Evolutionary conservation across 2,329 filamentous ascomycete species (phyloP).

Genomic region (Aspergillus transmontanensis): DNA sequence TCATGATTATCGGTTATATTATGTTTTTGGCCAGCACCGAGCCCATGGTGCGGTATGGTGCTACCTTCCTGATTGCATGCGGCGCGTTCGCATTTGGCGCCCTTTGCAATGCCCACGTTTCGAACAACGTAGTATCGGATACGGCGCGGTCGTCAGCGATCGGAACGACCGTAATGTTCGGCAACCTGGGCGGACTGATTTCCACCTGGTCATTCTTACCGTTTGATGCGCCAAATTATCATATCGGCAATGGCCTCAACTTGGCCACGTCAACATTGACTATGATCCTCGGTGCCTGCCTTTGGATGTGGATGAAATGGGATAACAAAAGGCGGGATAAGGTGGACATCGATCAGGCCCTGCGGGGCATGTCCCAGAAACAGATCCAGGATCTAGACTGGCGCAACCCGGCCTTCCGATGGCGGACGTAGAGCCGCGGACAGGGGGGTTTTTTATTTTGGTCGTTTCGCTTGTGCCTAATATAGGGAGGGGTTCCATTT

Average conservation of each 20-base stretch:
- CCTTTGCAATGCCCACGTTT: constrained; percentile 67
- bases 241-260: constrained; percentile 72
- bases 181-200: constrained; percentile 69
- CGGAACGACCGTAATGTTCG: constrained; percentile 70
- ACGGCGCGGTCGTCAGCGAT: constrained; percentile 69
- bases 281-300: constrained; percentile 52
- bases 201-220: constrained; percentile 67
- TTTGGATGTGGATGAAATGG: constrained; percentile 63
- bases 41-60: constrained; percentile 63
- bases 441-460: background rate
- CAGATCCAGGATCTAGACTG: constrained; percentile 66
- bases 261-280: constrained; percentile 61
- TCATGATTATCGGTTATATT: constrained; percentile 70
- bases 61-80: constrained; percentile 68
- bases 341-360: constrained; percentile 57
- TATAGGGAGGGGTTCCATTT: background rate
- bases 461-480: background rate
- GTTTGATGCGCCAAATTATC: constrained; percentile 66
- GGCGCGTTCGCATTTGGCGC: constrained; percentile 67
- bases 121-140: constrained; percentile 72
- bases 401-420: constrained; percentile 58
- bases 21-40: constrained; percentile 66
- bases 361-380: constrained; percentile 56
- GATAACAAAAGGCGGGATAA: constrained; percentile 63
- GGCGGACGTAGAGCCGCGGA: constrained; percentile 8